A percentile compares a stretch with the other conserved stretches of the same genome.
phyloP scores from a whole-genome alignment of 805 yeast species.

The Sugiyamaella chiloensis region DNA sequence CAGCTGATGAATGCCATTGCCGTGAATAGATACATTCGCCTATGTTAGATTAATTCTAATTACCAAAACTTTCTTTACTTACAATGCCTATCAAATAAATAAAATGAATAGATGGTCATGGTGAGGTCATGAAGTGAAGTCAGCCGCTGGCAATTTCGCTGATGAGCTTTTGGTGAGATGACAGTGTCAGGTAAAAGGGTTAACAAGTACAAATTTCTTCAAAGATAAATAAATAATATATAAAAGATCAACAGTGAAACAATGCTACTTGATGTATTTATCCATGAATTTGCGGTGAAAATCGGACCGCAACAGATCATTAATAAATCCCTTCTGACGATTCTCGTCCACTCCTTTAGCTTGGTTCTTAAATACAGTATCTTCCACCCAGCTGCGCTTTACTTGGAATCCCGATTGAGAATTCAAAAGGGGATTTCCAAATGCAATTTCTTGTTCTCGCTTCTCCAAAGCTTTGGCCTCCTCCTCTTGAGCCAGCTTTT shows the following conservation, averaged over 20 bases:
- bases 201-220: too few relatives aligned
- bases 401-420: slow-evolving; percentile 22
- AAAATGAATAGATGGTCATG: slow-evolving; percentile 77
- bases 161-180: too few relatives aligned
- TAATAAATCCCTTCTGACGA: slow-evolving; percentile 28
- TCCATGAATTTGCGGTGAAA: slow-evolving; percentile 37
- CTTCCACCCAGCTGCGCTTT: slow-evolving; percentile 35
- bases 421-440: slow-evolving; percentile 34
- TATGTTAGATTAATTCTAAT: slow-evolving; percentile 16
- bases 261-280: slow-evolving; percentile 30
- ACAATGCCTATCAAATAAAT: slow-evolving; percentile 91
- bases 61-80: slow-evolving; percentile 26
- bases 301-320: slow-evolving; percentile 38
- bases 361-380: slow-evolving; percentile 35
- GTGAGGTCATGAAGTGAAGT: not conserved
- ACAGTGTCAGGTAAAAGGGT: too few relatives aligned
- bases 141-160: too few relatives aligned
- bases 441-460: slow-evolving; percentile 27
- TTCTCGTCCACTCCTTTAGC: slow-evolving; percentile 23
- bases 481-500: slow-evolving; percentile 22
- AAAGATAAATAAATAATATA: too few relatives aligned
- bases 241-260: too few relatives aligned
- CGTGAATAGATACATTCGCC: slow-evolving; percentile 76
- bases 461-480: slow-evolving; percentile 22
- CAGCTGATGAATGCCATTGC: slow-evolving; percentile 53